Conservation (phyloP, 331 rosid species). For the Arachis monticola region DNA sequence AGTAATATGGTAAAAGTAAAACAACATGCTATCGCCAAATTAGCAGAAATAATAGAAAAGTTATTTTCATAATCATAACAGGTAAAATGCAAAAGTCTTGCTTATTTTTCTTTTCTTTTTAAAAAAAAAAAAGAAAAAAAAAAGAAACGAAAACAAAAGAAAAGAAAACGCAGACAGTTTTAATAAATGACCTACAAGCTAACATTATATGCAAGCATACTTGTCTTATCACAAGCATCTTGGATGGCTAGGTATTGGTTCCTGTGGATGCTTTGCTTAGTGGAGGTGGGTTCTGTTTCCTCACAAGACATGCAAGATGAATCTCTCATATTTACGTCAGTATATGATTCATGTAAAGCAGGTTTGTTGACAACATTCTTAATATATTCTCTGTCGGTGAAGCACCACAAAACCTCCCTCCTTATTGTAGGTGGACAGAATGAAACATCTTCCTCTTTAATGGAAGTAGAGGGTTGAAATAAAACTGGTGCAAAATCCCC, state of each 20-base stretch:
- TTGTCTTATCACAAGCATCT: slow-evolving; percentile 75
- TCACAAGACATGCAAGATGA: slow-evolving; percentile 32
- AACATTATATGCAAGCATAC: slow-evolving; percentile 63
- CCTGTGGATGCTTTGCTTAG: slow-evolving; percentile 36
- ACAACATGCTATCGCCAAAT: background rate
- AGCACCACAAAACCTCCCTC: too few relatives aligned
- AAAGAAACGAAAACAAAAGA: too few relatives aligned
- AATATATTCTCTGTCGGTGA: slow-evolving; percentile 12
- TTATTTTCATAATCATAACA: slow-evolving; percentile 17
- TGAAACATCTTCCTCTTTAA: too few relatives aligned
- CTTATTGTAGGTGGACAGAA: too few relatives aligned
- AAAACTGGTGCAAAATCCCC: slow-evolving; percentile 49
- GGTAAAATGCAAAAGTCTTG: slow-evolving; percentile 18
- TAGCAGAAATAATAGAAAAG: background rate
- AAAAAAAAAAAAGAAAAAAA: too few relatives aligned
- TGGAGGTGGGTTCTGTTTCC: slow-evolving; percentile 32
- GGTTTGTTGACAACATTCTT: slow-evolving; percentile 33
- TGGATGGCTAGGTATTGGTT: slow-evolving; percentile 72
- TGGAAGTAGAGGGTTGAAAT: too few relatives aligned
- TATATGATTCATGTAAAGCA: slow-evolving; percentile 23
- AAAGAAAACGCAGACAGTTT: slow-evolving; percentile 7
- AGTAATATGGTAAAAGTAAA: background rate
- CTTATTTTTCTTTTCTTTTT: too few relatives aligned
- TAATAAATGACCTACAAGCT: slow-evolving; percentile 56
- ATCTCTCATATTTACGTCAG: slow-evolving; percentile 33